phyloP scores from a whole-genome alignment of 371 early-diverging fungal species.

The Mortierella sp. region DNA sequence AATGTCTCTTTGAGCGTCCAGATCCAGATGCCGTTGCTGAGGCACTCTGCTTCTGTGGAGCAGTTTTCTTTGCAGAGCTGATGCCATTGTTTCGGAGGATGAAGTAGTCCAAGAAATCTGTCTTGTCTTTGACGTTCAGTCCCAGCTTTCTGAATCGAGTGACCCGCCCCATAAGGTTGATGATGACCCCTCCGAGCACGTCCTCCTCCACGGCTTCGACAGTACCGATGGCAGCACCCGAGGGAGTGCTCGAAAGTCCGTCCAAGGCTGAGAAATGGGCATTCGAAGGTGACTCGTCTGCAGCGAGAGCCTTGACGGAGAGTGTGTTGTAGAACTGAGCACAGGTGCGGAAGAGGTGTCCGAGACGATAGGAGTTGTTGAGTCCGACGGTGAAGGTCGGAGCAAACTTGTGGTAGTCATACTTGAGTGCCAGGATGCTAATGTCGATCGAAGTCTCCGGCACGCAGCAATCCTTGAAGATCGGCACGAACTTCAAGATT shows the following conservation, averaged over 20 bases:
- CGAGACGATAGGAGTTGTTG: conserved; percentile 53
- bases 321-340: conserved; percentile 71
- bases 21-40: conserved; percentile 7
- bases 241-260: conserved; percentile 38
- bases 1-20: conserved; percentile 29
- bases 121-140: conserved; percentile 80
- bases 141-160: conserved; percentile 80
- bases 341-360: conserved; percentile 71
- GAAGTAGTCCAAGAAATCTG: conserved; percentile 84
- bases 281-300: conserved; percentile 63
- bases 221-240: conserved; percentile 50
- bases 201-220: conserved; percentile 60
- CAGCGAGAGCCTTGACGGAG: conserved; percentile 64
- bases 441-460: conserved; percentile 65
- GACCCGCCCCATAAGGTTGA: conserved; percentile 69
- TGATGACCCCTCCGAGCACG: conserved; percentile 68
- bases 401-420: conserved; percentile 72
- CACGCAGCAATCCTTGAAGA: conserved; percentile 68
- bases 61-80: conserved; percentile 6
- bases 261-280: conserved; percentile 32
- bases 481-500: conserved; percentile 76
- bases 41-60: conserved; percentile 7
- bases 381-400: conserved; percentile 76
- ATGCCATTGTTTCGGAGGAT: conserved; percentile 63
- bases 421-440: conserved; percentile 78